These are phyloP conservation scores for Phoma herbarum DNA, from an alignment of 2,329 filamentous ascomycete species.

Conservation along the genomic window DNA sequence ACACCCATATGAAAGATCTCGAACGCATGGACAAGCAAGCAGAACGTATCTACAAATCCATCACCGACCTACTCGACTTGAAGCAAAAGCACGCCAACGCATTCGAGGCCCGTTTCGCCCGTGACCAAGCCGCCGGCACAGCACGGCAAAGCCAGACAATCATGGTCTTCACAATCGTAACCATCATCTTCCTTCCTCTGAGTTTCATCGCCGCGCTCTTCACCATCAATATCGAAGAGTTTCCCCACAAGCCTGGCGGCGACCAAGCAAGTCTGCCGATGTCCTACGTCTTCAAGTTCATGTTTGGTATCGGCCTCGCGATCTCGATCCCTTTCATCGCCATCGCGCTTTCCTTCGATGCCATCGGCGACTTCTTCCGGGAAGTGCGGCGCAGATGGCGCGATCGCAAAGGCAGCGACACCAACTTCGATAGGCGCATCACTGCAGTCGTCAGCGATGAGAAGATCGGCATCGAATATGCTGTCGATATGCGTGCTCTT, in stretches of 20 bases:
- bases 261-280: conserved; percentile 53
- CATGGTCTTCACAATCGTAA: conserved; percentile 68
- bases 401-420: conserved; percentile 12
- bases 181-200: conserved; percentile 65
- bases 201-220: conserved; percentile 66
- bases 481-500: conserved; percentile 36
- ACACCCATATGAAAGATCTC: conserved; percentile 67
- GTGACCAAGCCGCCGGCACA: conserved; percentile 69
- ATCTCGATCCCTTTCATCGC: conserved; percentile 62
- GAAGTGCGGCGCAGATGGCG: conserved; percentile 34
- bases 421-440: conserved; percentile 6
- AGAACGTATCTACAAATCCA: conserved; percentile 65
- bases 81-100: conserved; percentile 76
- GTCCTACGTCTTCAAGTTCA: conserved; percentile 63
- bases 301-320: conserved; percentile 64
- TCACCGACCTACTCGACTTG: conserved; percentile 70
- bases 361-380: conserved; percentile 45
- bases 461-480: conserved; percentile 29
- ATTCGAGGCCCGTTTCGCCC: conserved; percentile 69
- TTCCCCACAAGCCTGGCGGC: conserved; percentile 49
- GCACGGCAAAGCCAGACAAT: conserved; percentile 65
- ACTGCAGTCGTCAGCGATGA: conserved; percentile 21
- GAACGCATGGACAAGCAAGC: conserved; percentile 71
- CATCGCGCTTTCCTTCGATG: conserved; percentile 58
- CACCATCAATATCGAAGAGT: conserved; percentile 62